phyloP scores from a whole-genome alignment of 352 stramenopile genomes.

The Globisporangium paroecandrum region DNA sequence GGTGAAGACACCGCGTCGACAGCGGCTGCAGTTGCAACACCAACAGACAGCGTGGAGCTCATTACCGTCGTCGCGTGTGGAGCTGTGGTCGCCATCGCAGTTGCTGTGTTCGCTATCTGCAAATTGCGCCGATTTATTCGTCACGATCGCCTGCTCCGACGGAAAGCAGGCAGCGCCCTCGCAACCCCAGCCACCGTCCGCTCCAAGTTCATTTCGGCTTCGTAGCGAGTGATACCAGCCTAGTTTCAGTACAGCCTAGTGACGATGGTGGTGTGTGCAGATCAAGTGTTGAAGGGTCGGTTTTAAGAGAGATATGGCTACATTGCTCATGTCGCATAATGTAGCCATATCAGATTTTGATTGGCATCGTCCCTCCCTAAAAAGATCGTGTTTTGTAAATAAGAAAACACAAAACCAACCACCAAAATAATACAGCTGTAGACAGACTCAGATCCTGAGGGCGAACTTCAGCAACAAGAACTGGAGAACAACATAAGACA shows the following conservation, averaged over 20 bases:
- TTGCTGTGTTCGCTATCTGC: not conserved
- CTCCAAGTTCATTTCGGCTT: not conserved
- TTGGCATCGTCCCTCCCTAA: not conserved
- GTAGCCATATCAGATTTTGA: constrained; percentile 5
- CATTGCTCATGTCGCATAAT: not conserved
- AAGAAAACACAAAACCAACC: not conserved
- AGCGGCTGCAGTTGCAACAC: not conserved
- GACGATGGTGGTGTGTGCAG: not conserved
- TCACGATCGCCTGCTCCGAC: not conserved
- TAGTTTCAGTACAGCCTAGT: not conserved
- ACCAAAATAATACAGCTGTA: not conserved
- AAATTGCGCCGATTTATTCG: not conserved
- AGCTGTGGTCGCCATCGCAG: not conserved
- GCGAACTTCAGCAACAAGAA: not conserved
- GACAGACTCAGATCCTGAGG: not conserved
- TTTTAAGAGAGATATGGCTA: not conserved
- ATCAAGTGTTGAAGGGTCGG: not conserved
- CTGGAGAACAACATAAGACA: not conserved
- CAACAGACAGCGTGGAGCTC: not conserved
- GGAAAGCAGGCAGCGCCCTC: not conserved
- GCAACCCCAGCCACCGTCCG: not conserved
- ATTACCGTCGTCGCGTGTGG: not conserved
- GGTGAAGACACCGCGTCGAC: not conserved
- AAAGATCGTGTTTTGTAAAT: not conserved
- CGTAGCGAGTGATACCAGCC: not conserved